These are phyloP conservation scores for Cryomyces antarcticus DNA, from an alignment of 495 filamentous ascomycete genomes.

Conservation along the genomic window DNA sequence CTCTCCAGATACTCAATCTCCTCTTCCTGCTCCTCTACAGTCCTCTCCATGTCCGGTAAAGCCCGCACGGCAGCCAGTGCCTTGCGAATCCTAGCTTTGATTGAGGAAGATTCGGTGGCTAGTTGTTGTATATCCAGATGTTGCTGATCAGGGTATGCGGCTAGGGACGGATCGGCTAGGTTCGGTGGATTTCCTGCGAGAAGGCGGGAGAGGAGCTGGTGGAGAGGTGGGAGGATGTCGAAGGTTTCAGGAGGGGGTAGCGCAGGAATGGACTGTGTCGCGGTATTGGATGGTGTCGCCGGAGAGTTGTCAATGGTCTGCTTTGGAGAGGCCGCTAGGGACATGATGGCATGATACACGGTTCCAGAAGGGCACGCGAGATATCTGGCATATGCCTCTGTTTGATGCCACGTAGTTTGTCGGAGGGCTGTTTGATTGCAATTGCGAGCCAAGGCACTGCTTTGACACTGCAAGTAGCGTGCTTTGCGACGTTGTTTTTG, in stretches of 20 bases:
- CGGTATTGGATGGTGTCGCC: not conserved
- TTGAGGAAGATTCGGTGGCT: slow-evolving; percentile 43
- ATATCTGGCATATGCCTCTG: too few species aligned
- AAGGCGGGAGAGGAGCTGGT: slow-evolving; percentile 55
- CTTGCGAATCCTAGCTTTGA: slow-evolving; percentile 64
- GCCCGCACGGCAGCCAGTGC: slow-evolving; percentile 45
- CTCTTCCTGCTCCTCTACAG: slow-evolving; percentile 54
- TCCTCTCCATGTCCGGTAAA: slow-evolving; percentile 55
- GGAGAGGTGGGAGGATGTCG: slow-evolving; percentile 68
- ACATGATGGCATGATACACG: too few species aligned
- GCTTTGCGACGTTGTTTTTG: too few species aligned
- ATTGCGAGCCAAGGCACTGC: too few species aligned
- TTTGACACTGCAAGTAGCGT: too few species aligned
- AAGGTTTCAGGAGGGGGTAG: slow-evolving; percentile 40
- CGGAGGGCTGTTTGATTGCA: too few species aligned
- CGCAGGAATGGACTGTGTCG: not conserved
- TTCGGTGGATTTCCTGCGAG: slow-evolving; percentile 17
- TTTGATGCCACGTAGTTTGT: too few species aligned
- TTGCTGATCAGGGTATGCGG: slow-evolving; percentile 2
- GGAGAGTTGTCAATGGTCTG: not conserved
- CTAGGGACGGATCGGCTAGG: slow-evolving; percentile 4
- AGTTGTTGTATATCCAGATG: slow-evolving; percentile 57
- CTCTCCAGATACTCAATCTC: slow-evolving; percentile 64
- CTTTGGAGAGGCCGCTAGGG: too few species aligned
- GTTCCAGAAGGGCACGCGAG: too few species aligned